Base-by-base conservation (phyloP, 2,329 filamentous ascomycete genomes). In the Ceratocystis albifundus region DNA sequence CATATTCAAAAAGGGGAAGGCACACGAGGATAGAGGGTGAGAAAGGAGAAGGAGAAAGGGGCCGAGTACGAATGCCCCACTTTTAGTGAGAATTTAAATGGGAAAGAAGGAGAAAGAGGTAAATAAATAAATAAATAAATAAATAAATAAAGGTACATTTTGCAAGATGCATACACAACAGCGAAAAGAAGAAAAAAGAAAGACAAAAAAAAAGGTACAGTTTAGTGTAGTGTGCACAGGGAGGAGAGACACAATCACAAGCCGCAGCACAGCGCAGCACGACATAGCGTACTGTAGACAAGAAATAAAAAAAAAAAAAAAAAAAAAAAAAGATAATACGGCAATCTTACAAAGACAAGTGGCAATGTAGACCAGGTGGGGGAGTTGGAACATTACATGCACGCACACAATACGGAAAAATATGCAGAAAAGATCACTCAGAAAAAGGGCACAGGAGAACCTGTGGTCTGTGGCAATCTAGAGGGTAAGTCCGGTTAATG, bases 221-320 rank as follows among this genome's bases (percentile, higher is more conserved):
- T 25, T 15, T 41, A 10, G 8, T 30, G 30, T 41, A 10, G 8
- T 30, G 30, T 36, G 28, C 55, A n/a, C 55, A 59, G 55, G 55
- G 55, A 59, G 55, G 55, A 59, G 55, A 59, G 30, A n/a, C 55
- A 59, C 55, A 59, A n/a, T 25, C 8, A 59, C 55, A 59, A 36
- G 15, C 17, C 30, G 5, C 6, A 36, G 55, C 30, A 59, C 25
- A 59, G 15, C 22, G 20, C 44, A 46, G 15, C 44, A 46, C 44
- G 12, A 4, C 30, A 7, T 32, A 7, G 6, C 8, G 46, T 10
- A 8, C 46, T 48, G 20, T n/a, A 6, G 20, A 48, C 46, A 48
- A 5, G n/a, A 55, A 8, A 25, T 4, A 30, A 30, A 15, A 12
- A 25, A 12, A 20, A 55, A 15, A 12, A 25, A 12, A 20, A 55